Percentiles rank a stretch among this genome's conserved stretches.
Conservation (phyloP, 2,329 filamentous ascomycete genomes). For the Aspergillus brasiliensis region DNA sequence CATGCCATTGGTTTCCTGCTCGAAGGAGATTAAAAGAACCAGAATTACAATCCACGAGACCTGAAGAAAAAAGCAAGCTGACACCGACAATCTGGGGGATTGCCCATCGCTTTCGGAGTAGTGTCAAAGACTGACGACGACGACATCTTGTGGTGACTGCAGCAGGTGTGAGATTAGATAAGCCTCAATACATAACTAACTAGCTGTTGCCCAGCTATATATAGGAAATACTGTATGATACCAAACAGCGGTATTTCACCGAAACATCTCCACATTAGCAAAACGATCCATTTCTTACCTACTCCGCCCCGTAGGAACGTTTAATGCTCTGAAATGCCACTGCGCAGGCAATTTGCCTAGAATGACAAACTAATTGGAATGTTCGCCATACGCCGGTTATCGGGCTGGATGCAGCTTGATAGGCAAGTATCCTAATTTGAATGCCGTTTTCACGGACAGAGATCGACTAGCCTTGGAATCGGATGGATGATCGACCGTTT, state of each 20-base stretch:
- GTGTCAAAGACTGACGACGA: neutral
- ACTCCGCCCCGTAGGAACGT: neutral
- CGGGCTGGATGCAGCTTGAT: neutral
- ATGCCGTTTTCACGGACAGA: neutral
- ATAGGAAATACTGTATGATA: neutral
- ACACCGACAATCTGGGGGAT: neutral
- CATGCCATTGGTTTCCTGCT: neutral
- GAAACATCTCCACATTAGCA: neutral
- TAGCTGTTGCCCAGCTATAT: neutral
- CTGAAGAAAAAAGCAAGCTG: neutral
- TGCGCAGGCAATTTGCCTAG: neutral
- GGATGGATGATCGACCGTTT: constrained; percentile 3
- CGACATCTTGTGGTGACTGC: neutral
- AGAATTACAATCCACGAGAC: no score
- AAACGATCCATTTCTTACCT: neutral
- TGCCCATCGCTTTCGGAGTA: neutral
- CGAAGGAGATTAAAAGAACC: neutral
- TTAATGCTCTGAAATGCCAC: neutral
- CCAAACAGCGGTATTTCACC: constrained; percentile 1
- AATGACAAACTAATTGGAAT: neutral
- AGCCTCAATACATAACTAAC: neutral
- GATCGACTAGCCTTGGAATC: constrained; percentile 9
- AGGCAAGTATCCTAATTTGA: neutral
- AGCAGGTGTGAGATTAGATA: neutral
- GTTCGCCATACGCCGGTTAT: neutral